Evolutionary conservation across 805 yeast genomes (phyloP), one percentile per base, ranked within the genome.

Genomic region (Teunomyces barrocoloradensis): DNA sequence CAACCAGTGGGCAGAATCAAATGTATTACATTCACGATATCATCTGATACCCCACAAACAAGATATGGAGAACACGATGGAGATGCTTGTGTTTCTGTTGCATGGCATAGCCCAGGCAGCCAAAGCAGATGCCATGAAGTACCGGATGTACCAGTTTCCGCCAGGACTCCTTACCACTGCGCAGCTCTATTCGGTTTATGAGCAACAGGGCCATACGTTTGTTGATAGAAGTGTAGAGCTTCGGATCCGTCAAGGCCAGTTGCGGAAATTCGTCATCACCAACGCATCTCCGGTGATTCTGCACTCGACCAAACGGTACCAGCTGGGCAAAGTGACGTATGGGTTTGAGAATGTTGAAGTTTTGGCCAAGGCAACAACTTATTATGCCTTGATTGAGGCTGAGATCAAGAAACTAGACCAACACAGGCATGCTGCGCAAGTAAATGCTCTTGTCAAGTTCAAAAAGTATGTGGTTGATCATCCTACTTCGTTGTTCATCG

Each of bases 171-270:
- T 78, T 6, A 66, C 79, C 1, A 50, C 70, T 10, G 70, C 71
- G 28, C 85, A 80, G 49, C 53, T 81, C 3, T 81, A 81, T 53
- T 64, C 84, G 1, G 53, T 80, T 9, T 75, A 71, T 45, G 69
- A 69, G 11, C 59, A 66, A 20, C 64, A 69, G 36, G 79, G 81
- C 0, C 60, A 68, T 51, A 78, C 85, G 0, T 71, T 67, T 57
- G 80, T 80, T 2, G 86, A 81, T 53, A 66, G 67, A 33, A 64
- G 64, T 40, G 57, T 80, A 1, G 77, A 74, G 45, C 48, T 63
- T 11, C 53, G 71, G 33, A 63, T 69, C 1, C 58, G 71, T 34
- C 52, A 61, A 15, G 78, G 79, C 0, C 43, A 51, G 3, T 36
- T 81, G 21, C 65, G 71, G 39, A 66, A 66, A 49, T 72, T 70